These are phyloP conservation scores for Taiozyma sp. DNA, from an alignment of 1,139 yeast genomes.

Conservation along the genomic window DNA sequence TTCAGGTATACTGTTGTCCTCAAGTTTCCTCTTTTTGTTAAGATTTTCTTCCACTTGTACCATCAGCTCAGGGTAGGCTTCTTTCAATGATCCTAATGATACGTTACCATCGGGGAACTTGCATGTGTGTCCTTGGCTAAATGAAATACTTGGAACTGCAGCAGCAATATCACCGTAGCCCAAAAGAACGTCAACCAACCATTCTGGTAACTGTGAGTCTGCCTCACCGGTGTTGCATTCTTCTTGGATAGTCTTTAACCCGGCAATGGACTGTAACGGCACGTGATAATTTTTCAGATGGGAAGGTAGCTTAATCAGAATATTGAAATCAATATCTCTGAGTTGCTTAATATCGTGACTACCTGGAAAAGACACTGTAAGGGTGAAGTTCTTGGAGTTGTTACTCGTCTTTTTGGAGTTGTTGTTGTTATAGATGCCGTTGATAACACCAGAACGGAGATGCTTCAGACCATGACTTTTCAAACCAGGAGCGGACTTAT, in stretches of 20 bases:
- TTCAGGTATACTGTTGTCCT: background rate
- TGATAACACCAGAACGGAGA: background rate
- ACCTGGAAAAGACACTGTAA: background rate
- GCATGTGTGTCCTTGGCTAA: no score
- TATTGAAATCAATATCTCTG: slow-evolving; percentile 2
- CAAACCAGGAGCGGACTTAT: background rate
- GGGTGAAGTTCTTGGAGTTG: background rate
- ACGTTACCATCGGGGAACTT: background rate
- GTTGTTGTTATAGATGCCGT: background rate
- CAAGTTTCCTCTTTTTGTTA: background rate
- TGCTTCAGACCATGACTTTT: slow-evolving; percentile 15
- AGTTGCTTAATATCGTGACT: background rate
- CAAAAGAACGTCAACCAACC: slow-evolving; percentile 32
- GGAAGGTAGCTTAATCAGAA: slow-evolving; percentile 12
- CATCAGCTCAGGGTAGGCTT: background rate
- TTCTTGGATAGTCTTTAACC: background rate
- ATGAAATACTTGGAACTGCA: slow-evolving; percentile 7
- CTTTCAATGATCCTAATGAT: background rate
- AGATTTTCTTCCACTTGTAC: background rate
- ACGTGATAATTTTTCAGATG: background rate
- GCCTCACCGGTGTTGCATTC: background rate
- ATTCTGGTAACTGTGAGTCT: slow-evolving; percentile 24
- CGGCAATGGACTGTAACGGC: background rate
- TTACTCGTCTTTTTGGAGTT: background rate
- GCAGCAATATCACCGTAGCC: slow-evolving; percentile 30